Evolutionary conservation across 2,329 filamentous ascomycete genomes (phyloP).

Genomic region (Diaporthe caulivora): DNA sequence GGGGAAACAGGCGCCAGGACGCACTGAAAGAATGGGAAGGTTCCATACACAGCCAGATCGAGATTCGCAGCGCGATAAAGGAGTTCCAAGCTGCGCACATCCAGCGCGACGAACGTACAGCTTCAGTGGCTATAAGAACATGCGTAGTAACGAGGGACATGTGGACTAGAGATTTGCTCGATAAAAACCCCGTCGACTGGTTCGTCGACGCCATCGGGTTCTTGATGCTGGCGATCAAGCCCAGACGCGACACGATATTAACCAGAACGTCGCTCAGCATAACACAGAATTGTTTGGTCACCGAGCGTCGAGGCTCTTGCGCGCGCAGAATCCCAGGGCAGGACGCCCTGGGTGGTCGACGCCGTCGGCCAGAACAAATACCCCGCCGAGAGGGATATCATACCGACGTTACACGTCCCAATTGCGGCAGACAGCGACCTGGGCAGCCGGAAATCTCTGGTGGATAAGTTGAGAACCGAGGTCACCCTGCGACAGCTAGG

Average conservation of each 20-base stretch:
- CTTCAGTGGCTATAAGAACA: background rate
- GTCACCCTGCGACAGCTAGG: background rate
- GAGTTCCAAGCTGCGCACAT: constrained; percentile 6
- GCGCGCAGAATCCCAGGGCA: background rate
- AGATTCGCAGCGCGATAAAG: background rate
- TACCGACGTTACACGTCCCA: background rate
- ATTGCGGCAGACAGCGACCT: background rate
- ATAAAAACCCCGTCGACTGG: background rate
- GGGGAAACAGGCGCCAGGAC: background rate
- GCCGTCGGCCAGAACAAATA: background rate
- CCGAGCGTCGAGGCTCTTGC: background rate
- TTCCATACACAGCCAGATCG: background rate
- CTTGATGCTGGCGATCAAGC: background rate
- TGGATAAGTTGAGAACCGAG: background rate
- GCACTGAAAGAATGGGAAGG: background rate
- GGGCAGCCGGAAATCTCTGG: background rate
- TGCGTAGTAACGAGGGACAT: accelerated
- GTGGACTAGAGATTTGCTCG: background rate
- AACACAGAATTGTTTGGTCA: background rate
- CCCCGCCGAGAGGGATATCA: background rate
- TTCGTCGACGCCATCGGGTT: background rate
- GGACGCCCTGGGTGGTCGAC: background rate
- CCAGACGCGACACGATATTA: background rate
- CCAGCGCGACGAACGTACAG: background rate
- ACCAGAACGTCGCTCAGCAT: background rate